These are phyloP conservation scores for Neofusicoccum kwambonambiense DNA, from an alignment of 2,329 filamentous ascomycete species.

Conservation along the genomic window DNA sequence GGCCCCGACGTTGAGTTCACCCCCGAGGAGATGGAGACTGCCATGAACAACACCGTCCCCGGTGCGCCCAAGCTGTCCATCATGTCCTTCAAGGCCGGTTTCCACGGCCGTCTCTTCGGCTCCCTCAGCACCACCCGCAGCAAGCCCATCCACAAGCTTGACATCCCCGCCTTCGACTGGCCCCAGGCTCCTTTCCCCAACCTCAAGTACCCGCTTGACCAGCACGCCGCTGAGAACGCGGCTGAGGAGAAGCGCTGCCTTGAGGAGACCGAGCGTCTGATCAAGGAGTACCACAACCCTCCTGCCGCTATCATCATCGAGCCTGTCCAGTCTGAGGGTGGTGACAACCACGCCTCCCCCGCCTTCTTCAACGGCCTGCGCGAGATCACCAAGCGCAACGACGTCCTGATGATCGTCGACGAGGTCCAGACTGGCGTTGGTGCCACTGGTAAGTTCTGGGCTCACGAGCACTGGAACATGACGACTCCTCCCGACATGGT, in stretches of 20 bases:
- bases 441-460: conserved; percentile 93
- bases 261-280: conserved; percentile 77
- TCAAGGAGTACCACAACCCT: conserved; percentile 74
- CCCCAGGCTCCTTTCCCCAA: conserved; percentile 82
- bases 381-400: conserved; percentile 72
- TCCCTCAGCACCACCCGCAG: conserved; percentile 84
- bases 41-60: conserved; percentile 79
- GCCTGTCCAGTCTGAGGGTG: conserved; percentile 90
- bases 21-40: conserved; percentile 67
- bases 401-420: conserved; percentile 84
- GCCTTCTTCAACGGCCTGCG: conserved; percentile 84
- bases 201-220: conserved; percentile 82
- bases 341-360: conserved; percentile 89
- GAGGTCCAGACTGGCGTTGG: conserved; percentile 93
- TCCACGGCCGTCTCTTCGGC: conserved; percentile 89
- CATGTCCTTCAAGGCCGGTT: conserved; percentile 81
- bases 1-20: conserved; percentile 77
- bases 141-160: conserved; percentile 92
- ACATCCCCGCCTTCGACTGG: conserved; percentile 95
- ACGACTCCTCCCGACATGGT: conserved; percentile 82
- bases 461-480: conserved; percentile 91
- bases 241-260: conserved; percentile 77
- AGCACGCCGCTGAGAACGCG: conserved; percentile 78
- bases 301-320: conserved; percentile 82
- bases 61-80: conserved; percentile 80